These are phyloP conservation scores for Nannizziopsis arthrosporioides DNA, from an alignment of 2,329 filamentous ascomycete genomes.

Conservation along the genomic window DNA sequence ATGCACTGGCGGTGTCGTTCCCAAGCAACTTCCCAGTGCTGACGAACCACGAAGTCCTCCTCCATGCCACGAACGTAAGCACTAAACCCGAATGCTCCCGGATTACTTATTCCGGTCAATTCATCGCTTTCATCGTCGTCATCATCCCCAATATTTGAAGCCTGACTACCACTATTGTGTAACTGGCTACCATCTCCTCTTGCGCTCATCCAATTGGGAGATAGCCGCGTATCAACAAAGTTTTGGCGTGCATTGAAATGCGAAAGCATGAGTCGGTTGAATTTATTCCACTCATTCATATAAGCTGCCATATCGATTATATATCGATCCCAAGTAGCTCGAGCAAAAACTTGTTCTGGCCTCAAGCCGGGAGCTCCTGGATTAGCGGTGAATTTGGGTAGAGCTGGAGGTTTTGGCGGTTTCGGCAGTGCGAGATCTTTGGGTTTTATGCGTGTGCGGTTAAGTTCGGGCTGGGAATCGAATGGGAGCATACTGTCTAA, in stretches of 20 bases:
- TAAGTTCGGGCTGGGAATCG: constrained; percentile 40
- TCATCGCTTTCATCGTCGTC: constrained; percentile 21
- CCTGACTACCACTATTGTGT: constrained; percentile 16
- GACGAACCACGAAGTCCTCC: constrained; percentile 35
- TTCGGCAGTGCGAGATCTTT: constrained; percentile 39
- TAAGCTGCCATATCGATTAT: constrained; percentile 44
- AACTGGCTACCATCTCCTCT: constrained; percentile 37
- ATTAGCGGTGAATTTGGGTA: constrained; percentile 18
- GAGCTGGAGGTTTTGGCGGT: constrained; percentile 40
- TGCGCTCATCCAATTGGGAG: constrained; percentile 41
- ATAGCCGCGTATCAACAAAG: constrained; percentile 35
- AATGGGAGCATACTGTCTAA: constrained; percentile 47
- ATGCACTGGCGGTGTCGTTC: constrained; percentile 37
- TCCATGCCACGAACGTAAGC: constrained; percentile 37
- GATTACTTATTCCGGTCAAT: constrained; percentile 23
- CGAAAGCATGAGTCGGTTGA: constrained; percentile 43
- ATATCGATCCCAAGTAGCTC: constrained; percentile 41
- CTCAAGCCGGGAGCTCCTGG: not conserved
- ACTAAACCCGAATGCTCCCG: constrained; percentile 31
- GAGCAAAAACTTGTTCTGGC: constrained; percentile 30
- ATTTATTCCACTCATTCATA: constrained; percentile 45
- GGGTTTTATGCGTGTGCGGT: constrained; percentile 27
- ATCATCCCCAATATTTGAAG: constrained; percentile 8
- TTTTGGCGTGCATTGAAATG: constrained; percentile 46
- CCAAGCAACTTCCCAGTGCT: constrained; percentile 39